Conservation (phyloP, 1,139 yeast genomes). For the Trichomonascaceae sp. region DNA sequence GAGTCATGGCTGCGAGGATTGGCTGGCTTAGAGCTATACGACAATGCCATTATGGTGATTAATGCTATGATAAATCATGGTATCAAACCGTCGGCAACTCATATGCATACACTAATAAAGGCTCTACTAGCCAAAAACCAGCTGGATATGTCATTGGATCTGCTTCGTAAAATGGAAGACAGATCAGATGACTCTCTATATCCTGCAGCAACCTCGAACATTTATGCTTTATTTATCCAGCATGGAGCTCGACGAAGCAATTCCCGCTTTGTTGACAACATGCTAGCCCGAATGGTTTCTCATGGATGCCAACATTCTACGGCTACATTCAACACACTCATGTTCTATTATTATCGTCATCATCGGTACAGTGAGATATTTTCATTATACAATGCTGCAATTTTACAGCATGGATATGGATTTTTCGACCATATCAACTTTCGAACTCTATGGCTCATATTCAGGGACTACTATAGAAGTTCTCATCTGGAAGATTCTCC, state of each 20-base stretch:
- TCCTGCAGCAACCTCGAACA: conserved; percentile 18
- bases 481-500: background rate
- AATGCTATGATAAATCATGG: conserved; percentile 24
- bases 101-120: conserved; percentile 20
- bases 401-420: conserved; percentile 6
- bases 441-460: conserved; percentile 23
- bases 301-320: conserved; percentile 15
- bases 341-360: conserved; percentile 21
- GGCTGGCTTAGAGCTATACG: conserved; percentile 21
- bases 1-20: conserved; percentile 27
- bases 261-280: conserved; percentile 15
- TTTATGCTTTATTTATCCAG: conserved; percentile 24
- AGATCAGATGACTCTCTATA: conserved; percentile 4
- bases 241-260: conserved; percentile 22
- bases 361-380: conserved; percentile 18
- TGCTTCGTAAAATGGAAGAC: conserved; percentile 20
- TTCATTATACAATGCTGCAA: conserved; percentile 12
- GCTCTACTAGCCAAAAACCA: conserved; percentile 20
- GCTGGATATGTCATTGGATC: conserved; percentile 16
- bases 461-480: conserved; percentile 22
- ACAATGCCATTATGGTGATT: conserved; percentile 22
- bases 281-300: conserved; percentile 19
- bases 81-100: conserved; percentile 16
- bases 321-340: conserved; percentile 19
- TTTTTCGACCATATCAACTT: conserved; percentile 17